A percentile compares a stretch with the other conserved stretches of the same genome.
Conservation (phyloP, 1,284 basidiomycete genomes). For the Paramarasmius palmivorus region DNA sequence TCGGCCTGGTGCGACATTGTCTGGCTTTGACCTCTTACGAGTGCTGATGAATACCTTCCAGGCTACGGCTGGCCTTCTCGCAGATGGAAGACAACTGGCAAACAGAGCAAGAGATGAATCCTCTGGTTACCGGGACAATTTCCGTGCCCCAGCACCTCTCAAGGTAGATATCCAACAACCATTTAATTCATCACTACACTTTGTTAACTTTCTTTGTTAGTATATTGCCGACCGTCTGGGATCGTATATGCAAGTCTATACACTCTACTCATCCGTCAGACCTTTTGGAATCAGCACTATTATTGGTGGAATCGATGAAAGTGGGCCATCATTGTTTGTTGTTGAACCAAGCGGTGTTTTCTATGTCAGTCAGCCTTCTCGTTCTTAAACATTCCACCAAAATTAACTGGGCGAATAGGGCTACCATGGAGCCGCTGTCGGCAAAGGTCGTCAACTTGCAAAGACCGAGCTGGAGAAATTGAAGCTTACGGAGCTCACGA, state of each 20-base stretch:
- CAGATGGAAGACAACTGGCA: constrained; percentile 91
- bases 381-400: not conserved
- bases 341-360: constrained; percentile 96
- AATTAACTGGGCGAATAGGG: constrained; percentile 55
- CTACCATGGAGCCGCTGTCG: constrained; percentile 91
- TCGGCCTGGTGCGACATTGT: constrained; percentile 72
- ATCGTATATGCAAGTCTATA: constrained; percentile 93
- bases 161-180: no score
- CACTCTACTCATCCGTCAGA: constrained; percentile 96
- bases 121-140: constrained; percentile 72
- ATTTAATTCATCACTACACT: no score
- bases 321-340: constrained; percentile 86
- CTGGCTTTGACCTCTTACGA: no score
- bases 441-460: constrained; percentile 95
- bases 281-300: constrained; percentile 97
- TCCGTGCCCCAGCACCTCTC: constrained; percentile 77
- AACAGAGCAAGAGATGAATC: constrained; percentile 88
- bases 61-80: constrained; percentile 93
- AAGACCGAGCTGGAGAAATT: constrained; percentile 99
- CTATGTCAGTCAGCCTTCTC: constrained; percentile 55
- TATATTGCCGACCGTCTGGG: constrained; percentile 83
- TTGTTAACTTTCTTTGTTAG: constrained; percentile 29
- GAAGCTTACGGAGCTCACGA: constrained; percentile 76
- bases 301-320: constrained; percentile 87
- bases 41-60: constrained; percentile 33